Evolutionary conservation across 352 stramenopile genomes (phyloP).

Genomic region (Globisporangium middletonii): DNA sequence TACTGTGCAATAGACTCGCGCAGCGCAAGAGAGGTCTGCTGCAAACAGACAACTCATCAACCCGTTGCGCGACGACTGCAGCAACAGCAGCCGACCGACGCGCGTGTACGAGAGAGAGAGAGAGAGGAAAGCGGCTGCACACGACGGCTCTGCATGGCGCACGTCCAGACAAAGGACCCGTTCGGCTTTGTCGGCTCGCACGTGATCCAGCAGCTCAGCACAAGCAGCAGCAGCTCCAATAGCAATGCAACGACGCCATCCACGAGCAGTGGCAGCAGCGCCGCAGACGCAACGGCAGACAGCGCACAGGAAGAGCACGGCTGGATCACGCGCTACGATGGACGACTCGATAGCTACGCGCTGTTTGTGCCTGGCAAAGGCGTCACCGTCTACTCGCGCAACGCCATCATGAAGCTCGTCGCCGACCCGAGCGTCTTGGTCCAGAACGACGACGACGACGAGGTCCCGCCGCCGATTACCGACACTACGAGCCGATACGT

Average conservation of each 20-base stretch:
- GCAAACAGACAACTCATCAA: too few species aligned
- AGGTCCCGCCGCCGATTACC: constrained; percentile 40
- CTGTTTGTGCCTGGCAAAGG: constrained; percentile 47
- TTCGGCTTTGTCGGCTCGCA: constrained; percentile 61
- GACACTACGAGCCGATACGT: constrained; percentile 51
- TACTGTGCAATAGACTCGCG: too few species aligned
- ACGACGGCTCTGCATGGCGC: constrained; percentile 6
- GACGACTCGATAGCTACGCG: constrained; percentile 52
- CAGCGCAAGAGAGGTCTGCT: too few species aligned
- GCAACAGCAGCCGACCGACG: background rate
- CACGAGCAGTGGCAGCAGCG: constrained; percentile 1
- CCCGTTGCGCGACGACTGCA: background rate
- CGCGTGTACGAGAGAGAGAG: background rate
- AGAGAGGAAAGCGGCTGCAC: too few species aligned
- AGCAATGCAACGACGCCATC: background rate
- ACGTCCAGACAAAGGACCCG: constrained; percentile 44
- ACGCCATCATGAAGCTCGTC: constrained; percentile 62
- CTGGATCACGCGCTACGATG: constrained; percentile 71
- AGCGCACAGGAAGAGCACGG: constrained; percentile 30
- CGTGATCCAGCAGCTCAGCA: constrained; percentile 26
- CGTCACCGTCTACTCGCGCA: constrained; percentile 27
- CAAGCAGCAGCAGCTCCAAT: constrained; percentile 1
- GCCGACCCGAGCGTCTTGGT: constrained; percentile 48
- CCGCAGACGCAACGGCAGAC: background rate
- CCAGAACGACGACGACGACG: constrained; percentile 26